Conservation (phyloP, 1,284 basidiomycete species). For the Trichosporon coremiiforme region DNA sequence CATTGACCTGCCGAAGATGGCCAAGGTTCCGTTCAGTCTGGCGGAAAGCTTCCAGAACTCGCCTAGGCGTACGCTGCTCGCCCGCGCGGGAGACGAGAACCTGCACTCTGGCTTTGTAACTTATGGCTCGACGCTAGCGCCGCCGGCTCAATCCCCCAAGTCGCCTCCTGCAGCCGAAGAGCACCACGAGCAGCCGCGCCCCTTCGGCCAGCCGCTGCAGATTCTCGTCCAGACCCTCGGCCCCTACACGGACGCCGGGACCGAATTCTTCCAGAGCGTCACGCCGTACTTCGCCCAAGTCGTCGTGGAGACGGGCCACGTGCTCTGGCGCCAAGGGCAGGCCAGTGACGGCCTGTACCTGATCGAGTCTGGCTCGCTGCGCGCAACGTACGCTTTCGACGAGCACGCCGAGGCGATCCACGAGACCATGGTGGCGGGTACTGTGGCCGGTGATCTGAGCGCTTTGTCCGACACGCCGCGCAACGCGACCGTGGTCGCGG, state of each 20-base stretch:
- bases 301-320: constrained; percentile 63
- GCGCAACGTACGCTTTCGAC: constrained; percentile 76
- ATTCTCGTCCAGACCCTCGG: constrained; percentile 73
- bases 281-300: constrained; percentile 69
- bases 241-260: constrained; percentile 60
- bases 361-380: constrained; percentile 78
- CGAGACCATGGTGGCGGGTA: constrained; percentile 90
- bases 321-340: constrained; percentile 77
- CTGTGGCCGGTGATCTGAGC: constrained; percentile 83
- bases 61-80: constrained; percentile 72
- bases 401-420: constrained; percentile 68
- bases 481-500: constrained; percentile 83
- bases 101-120: constrained; percentile 33
- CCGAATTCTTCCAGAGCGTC: constrained; percentile 59
- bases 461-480: constrained; percentile 72
- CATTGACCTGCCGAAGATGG: constrained; percentile 49
- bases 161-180: not conserved
- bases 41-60: constrained; percentile 69
- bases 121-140: not conserved
- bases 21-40: constrained; percentile 54
- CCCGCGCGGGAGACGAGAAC: constrained; percentile 69
- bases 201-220: constrained; percentile 52
- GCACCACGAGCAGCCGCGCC: constrained; percentile 31
- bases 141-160: not conserved
- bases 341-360: constrained; percentile 79